These are phyloP conservation scores for Firmiana major DNA, from an alignment of 345 rosid species.

Conservation along the genomic window DNA sequence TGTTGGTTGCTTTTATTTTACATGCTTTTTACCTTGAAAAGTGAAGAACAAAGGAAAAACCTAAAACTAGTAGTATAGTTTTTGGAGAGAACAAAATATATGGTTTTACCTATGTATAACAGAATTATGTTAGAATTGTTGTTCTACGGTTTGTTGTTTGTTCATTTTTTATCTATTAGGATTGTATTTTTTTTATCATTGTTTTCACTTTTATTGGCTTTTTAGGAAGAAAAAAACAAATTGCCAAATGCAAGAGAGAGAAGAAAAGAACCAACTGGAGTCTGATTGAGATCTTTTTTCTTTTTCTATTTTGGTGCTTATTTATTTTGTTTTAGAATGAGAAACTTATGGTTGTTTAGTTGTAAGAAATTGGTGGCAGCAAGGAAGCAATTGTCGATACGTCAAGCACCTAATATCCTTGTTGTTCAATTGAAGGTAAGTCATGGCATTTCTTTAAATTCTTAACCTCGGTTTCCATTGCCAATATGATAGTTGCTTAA, in stretches of 20 bases:
- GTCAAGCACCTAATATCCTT: conserved; percentile 87
- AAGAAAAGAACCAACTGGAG: background rate
- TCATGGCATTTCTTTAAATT: conserved; percentile 8
- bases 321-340: background rate
- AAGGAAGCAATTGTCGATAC: conserved; percentile 90
- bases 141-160: background rate
- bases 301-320: background rate
- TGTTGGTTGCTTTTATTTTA: background rate
- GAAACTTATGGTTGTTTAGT: conserved; percentile 47
- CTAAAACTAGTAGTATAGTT: background rate
- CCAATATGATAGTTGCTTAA: conserved; percentile 8
- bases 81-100: background rate
- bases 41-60: background rate
- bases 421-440: conserved; percentile 91
- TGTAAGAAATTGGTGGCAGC: conserved; percentile 94
- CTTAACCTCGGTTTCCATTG: background rate
- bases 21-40: background rate
- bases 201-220: background rate
- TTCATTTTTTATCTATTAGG: background rate
- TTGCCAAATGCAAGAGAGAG: background rate
- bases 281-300: background rate
- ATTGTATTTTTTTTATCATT: background rate
- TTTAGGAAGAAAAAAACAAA: background rate
- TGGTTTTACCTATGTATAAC: background rate
- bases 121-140: background rate